phyloP scores from a whole-genome alignment of 345 rosid species.

The Euphorbia lathyris region DNA sequence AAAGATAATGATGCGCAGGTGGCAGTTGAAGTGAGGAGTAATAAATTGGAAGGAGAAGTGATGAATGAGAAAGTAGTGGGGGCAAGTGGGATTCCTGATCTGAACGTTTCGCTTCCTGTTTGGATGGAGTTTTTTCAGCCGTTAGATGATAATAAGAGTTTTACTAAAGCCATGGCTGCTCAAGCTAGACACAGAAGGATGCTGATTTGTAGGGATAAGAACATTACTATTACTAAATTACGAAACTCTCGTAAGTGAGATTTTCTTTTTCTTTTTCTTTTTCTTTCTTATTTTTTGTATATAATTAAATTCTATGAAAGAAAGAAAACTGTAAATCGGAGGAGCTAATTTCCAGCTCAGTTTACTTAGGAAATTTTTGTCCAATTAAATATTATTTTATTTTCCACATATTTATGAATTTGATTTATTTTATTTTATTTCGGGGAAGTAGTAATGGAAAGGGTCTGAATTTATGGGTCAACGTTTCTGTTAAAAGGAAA shows the following conservation, averaged over 20 bases:
- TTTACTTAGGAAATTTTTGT: neutral
- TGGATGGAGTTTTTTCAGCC: conserved; percentile 5
- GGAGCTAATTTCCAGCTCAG: conserved; percentile 6
- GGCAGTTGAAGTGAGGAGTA: no score
- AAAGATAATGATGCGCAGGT: no score
- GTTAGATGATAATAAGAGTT: neutral
- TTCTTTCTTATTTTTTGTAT: neutral
- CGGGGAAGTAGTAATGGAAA: no score
- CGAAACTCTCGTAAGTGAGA: conserved; percentile 16
- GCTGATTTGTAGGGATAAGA: conserved; percentile 29
- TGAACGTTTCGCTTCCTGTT: conserved; percentile 15
- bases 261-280: neutral
- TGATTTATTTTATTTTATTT: no score
- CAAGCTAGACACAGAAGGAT: conserved; percentile 37
- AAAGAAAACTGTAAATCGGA: conserved; percentile 15
- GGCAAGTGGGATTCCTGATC: conserved; percentile 25
- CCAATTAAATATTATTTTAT: neutral
- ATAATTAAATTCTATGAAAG: neutral
- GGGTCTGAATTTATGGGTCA: no score
- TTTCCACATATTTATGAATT: no score
- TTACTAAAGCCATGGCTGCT: conserved; percentile 27
- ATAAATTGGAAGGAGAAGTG: neutral
- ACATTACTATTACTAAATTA: conserved; percentile 1
- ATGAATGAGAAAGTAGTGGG: conserved; percentile 3
- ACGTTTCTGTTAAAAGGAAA: no score